Evolutionary conservation across 2,329 filamentous ascomycete species (phyloP).

Genomic region (Macrophomina tecta): DNA sequence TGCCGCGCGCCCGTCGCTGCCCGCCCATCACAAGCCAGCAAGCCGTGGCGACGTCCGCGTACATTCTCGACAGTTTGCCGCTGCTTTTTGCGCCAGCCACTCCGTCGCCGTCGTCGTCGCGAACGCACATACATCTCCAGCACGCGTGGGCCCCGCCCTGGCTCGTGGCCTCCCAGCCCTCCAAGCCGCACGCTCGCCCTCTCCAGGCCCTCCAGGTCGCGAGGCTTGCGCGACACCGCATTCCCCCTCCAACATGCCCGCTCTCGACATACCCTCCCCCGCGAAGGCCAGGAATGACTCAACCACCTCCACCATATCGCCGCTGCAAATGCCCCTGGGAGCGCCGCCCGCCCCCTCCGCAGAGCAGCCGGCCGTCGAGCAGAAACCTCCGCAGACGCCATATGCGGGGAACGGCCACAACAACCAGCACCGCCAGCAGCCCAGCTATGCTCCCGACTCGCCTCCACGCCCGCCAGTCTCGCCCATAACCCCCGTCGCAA

Average conservation of each 20-base stretch:
- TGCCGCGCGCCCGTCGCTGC: slow-evolving; percentile 6
- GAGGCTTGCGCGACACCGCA: slow-evolving; percentile 12
- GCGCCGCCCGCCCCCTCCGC: background rate
- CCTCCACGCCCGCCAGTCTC: slow-evolving; percentile 42
- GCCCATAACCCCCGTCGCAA: slow-evolving; percentile 47
- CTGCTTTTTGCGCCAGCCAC: background rate
- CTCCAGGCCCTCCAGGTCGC: background rate
- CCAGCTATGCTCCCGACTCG: slow-evolving; percentile 25
- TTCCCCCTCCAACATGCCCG: slow-evolving; percentile 41
- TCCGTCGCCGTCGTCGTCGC: background rate
- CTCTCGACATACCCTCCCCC: slow-evolving; percentile 37
- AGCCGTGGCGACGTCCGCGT: slow-evolving; percentile 1
- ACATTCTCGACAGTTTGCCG: background rate
- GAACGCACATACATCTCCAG: background rate
- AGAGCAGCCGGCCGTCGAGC: background rate
- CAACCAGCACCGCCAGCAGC: slow-evolving; percentile 4
- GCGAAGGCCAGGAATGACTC: slow-evolving; percentile 33
- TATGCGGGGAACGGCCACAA: slow-evolving; percentile 9
- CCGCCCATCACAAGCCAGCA: background rate
- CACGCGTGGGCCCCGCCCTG: slow-evolving; percentile 18
- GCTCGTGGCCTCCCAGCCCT: slow-evolving; percentile 17
- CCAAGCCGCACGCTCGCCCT: background rate
- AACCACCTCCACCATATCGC: slow-evolving; percentile 23
- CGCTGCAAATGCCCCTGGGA: slow-evolving; percentile 21
- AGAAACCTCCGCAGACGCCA: slow-evolving; percentile 20